These are phyloP conservation scores for Lichtheimia ramosa DNA, from an alignment of 371 early-diverging fungal genomes.

Conservation along the genomic window DNA sequence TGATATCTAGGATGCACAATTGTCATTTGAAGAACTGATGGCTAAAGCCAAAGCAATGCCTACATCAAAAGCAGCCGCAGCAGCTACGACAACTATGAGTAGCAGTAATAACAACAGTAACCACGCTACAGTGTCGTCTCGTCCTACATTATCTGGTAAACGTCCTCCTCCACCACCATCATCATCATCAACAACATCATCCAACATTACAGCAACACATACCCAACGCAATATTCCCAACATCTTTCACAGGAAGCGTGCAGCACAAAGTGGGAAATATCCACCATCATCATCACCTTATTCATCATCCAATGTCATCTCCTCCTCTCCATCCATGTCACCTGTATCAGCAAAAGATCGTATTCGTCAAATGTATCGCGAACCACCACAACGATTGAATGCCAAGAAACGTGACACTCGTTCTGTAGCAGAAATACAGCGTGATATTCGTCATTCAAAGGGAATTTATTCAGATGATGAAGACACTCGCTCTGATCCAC, in stretches of 20 bases:
- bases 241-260: background rate
- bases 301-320: background rate
- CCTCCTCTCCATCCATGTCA: background rate
- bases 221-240: slow-evolving; percentile 1
- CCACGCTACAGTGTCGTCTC: slow-evolving; percentile 1
- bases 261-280: no score
- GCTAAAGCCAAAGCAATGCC: slow-evolving; percentile 33
- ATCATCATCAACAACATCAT: background rate
- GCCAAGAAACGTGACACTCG: slow-evolving; percentile 37
- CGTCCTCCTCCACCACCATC: background rate
- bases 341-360: slow-evolving; percentile 13
- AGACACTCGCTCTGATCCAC: slow-evolving; percentile 13
- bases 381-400: slow-evolving; percentile 21
- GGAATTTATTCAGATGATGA: slow-evolving; percentile 42
- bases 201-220: background rate
- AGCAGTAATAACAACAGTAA: background rate
- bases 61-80: slow-evolving; percentile 2
- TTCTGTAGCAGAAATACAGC: slow-evolving; percentile 36
- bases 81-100: background rate
- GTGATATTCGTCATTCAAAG: slow-evolving; percentile 37
- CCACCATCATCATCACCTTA: background rate
- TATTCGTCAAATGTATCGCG: slow-evolving; percentile 12
- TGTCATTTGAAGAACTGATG: slow-evolving; percentile 40
- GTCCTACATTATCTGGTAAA: background rate
- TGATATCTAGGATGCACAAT: slow-evolving; percentile 19